Conservation (phyloP, 2,329 filamentous ascomycete species). For the Teratosphaeria viscida region DNA sequence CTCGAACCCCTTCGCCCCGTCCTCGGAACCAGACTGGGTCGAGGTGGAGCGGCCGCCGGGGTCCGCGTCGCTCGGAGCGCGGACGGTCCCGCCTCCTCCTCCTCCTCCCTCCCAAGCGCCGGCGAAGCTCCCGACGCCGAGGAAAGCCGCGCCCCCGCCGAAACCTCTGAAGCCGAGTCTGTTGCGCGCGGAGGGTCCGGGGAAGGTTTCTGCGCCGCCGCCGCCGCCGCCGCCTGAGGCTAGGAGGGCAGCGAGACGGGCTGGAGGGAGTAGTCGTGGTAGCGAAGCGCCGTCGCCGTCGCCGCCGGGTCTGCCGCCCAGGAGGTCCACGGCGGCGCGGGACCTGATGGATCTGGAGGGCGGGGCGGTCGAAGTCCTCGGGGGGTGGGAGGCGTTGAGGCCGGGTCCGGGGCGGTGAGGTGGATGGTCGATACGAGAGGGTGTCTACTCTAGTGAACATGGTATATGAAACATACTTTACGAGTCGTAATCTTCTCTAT, state of each 20-base stretch:
- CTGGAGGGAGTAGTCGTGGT: neutral
- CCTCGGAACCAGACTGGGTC: slow-evolving; percentile 77
- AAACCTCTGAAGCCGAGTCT: slow-evolving; percentile 25
- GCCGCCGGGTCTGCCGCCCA: slow-evolving; percentile 4
- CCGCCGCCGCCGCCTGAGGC: slow-evolving; percentile 11
- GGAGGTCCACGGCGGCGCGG: neutral
- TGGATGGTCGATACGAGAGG: neutral
- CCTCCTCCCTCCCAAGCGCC: slow-evolving; percentile 6
- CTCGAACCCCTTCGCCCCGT: slow-evolving; percentile 70
- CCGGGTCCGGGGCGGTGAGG: slow-evolving; percentile 1
- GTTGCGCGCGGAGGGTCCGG: slow-evolving; percentile 19
- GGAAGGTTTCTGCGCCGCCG: slow-evolving; percentile 10
- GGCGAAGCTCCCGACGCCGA: slow-evolving; percentile 9
- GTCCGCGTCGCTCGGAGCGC: no score
- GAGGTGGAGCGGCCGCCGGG: slow-evolving; percentile 26
- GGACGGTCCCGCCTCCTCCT: slow-evolving; percentile 6
- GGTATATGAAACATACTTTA: no score
- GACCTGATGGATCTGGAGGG: neutral
- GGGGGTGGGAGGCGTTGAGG: slow-evolving; percentile 4
- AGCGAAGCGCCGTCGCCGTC: neutral
- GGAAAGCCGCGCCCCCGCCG: slow-evolving; percentile 22
- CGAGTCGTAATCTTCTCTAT: no score
- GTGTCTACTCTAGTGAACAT: no score
- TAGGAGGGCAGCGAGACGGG: slow-evolving; percentile 1
- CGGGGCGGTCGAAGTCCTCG: neutral